These are phyloP conservation scores for Colletotrichum tanaceti DNA, from an alignment of 2,329 filamentous ascomycete species.

Conservation along the genomic window DNA sequence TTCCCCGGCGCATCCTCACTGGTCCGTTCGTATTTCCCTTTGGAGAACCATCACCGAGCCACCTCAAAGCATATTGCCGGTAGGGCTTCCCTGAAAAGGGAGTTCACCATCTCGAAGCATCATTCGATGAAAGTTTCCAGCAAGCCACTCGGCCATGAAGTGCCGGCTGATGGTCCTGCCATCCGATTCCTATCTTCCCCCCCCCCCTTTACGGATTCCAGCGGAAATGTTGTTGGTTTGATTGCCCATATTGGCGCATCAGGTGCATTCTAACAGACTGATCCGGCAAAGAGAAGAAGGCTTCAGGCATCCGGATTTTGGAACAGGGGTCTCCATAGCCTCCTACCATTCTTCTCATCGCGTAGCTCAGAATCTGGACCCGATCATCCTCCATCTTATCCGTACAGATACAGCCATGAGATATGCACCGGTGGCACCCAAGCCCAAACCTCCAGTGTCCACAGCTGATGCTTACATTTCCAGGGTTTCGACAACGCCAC, in stretches of 20 bases:
- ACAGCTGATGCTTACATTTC: neutral
- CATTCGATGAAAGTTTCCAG: neutral
- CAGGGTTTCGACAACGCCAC: neutral
- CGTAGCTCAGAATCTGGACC: slow-evolving; percentile 5
- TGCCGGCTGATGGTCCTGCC: slow-evolving; percentile 17
- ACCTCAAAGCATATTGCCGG: neutral
- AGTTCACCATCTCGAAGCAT: neutral
- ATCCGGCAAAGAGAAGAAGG: neutral
- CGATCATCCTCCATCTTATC: slow-evolving; percentile 13
- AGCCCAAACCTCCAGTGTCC: neutral
- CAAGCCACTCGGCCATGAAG: neutral
- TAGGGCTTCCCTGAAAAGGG: neutral
- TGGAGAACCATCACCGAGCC: slow-evolving; percentile 3
- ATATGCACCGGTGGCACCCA: too few relatives aligned
- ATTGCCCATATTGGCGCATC: slow-evolving; percentile 30
- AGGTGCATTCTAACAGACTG: neutral
- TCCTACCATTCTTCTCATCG: slow-evolving; percentile 20
- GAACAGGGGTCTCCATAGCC: neutral
- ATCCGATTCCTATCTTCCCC: slow-evolving; percentile 1
- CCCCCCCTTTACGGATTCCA: slow-evolving; percentile 11
- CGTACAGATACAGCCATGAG: too few relatives aligned
- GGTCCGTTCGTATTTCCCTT: neutral
- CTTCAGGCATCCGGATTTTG: neutral
- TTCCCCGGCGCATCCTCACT: slow-evolving; percentile 1
- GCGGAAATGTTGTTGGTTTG: slow-evolving; percentile 26